Evolutionary conservation across 768 basidiomycete genomes (phyloP).

Genomic region (Tricholoma terreum): DNA sequence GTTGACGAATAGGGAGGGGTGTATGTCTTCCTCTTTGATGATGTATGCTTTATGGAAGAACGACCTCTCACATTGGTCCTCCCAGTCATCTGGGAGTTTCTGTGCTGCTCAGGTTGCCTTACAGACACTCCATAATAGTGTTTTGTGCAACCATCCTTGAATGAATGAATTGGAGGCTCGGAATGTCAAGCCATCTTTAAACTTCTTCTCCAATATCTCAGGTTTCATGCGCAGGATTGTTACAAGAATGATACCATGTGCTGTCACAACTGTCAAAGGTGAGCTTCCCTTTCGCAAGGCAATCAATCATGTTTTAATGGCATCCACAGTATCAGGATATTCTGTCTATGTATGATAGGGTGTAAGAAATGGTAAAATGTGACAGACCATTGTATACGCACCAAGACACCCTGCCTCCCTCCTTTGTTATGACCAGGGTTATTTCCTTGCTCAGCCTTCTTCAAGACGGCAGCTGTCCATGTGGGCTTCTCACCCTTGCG

Average conservation of each 20-base stretch:
- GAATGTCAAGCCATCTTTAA: conserved; percentile 26
- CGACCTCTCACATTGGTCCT: conserved; percentile 24
- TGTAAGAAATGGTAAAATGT: no score
- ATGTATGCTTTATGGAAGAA: conserved; percentile 21
- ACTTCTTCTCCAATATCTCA: conserved; percentile 21
- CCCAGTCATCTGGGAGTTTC: conserved; percentile 29
- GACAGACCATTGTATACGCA: conserved; percentile 20
- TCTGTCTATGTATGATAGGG: no score
- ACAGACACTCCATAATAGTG: conserved; percentile 22
- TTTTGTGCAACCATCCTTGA: conserved; percentile 6
- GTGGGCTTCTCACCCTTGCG: conserved; percentile 7
- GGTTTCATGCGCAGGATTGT: conserved; percentile 20
- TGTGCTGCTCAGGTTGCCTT: conserved; percentile 30
- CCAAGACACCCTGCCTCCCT: conserved; percentile 15
- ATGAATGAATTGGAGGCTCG: conserved; percentile 24
- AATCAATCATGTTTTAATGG: no score
- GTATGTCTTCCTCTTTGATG: conserved; percentile 30
- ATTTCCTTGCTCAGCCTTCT: conserved; percentile 3
- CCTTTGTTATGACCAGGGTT: conserved; percentile 11
- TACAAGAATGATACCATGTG: conserved; percentile 28
- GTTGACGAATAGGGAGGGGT: conserved; percentile 30
- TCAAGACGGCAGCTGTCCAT: conserved; percentile 16
- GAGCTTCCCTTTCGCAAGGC: conserved; percentile 15
- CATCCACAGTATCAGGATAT: no score
- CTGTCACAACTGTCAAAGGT: conserved; percentile 21